phyloP scores from a whole-genome alignment of 306 rosid species.

The Leucaena leucocephala region DNA sequence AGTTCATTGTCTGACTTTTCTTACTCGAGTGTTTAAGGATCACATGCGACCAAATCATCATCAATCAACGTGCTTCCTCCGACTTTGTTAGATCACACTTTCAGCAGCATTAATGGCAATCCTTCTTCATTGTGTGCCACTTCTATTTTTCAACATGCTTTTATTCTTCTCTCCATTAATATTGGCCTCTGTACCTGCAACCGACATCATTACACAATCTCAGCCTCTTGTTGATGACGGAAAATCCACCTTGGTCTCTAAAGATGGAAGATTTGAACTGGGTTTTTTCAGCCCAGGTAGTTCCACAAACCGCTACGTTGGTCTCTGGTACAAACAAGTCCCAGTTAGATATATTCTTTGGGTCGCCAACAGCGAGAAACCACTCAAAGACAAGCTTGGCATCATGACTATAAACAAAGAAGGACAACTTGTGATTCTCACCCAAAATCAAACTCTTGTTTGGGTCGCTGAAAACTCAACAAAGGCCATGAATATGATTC shows the following conservation, averaged over 20 bases:
- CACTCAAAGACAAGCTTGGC: slow-evolving; percentile 26
- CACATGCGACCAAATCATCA: too few relatives aligned
- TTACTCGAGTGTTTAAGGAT: too few relatives aligned
- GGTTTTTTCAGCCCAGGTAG: slow-evolving; percentile 9
- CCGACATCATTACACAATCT: background rate
- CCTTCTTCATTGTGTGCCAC: background rate
- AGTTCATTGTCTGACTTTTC: too few relatives aligned
- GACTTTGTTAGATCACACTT: background rate
- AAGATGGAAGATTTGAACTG: slow-evolving; percentile 23
- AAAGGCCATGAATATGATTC: background rate
- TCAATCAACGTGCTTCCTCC: background rate
- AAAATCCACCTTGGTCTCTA: background rate
- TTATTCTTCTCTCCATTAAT: background rate
- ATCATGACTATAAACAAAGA: slow-evolving; percentile 35
- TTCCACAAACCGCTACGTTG: background rate
- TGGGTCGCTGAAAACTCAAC: slow-evolving; percentile 40
- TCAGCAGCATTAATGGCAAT: background rate
- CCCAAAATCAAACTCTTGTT: slow-evolving; percentile 31
- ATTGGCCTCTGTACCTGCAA: background rate
- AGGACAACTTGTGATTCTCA: slow-evolving; percentile 31
- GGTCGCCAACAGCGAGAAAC: background rate
- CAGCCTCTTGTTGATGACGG: background rate
- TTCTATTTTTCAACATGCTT: background rate
- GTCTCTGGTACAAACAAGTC: slow-evolving; percentile 3
- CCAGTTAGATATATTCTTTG: background rate